Evolutionary conservation across 2,329 filamentous ascomycete genomes (phyloP).

Genomic region (Ambrosiella cleistominuta): DNA sequence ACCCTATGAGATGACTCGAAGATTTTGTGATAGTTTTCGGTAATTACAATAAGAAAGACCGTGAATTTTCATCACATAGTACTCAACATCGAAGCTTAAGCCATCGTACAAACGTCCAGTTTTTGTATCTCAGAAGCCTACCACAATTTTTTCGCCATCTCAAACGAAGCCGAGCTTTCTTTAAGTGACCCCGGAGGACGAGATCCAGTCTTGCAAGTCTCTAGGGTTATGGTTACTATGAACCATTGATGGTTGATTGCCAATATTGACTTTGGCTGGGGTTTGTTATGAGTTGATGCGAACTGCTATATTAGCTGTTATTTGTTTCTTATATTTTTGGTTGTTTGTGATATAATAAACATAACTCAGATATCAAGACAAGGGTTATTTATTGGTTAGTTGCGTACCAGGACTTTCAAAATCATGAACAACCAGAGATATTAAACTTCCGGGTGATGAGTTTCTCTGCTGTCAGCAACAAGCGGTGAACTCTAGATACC

Average conservation of each 20-base stretch:
- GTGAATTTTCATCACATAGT: background rate
- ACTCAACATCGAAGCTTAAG: background rate
- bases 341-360: no score
- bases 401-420: no score
- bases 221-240: background rate
- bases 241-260: background rate
- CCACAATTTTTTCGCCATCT: background rate
- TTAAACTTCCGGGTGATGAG: background rate
- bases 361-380: background rate
- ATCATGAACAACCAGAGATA: background rate
- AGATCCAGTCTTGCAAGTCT: background rate
- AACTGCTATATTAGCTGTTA: background rate
- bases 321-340: background rate
- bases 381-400: background rate
- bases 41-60: background rate
- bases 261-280: background rate
- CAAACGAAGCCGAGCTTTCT: background rate
- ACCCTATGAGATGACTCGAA: background rate
- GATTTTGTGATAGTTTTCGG: no score
- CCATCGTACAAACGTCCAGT: background rate
- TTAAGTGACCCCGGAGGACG: background rate
- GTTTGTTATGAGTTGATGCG: background rate
- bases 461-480: background rate
- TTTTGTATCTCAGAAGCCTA: background rate
- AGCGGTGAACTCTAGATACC: background rate